phyloP scores from a whole-genome alignment of 2,329 filamentous ascomycete species.

The Helicocarpus griseus region DNA sequence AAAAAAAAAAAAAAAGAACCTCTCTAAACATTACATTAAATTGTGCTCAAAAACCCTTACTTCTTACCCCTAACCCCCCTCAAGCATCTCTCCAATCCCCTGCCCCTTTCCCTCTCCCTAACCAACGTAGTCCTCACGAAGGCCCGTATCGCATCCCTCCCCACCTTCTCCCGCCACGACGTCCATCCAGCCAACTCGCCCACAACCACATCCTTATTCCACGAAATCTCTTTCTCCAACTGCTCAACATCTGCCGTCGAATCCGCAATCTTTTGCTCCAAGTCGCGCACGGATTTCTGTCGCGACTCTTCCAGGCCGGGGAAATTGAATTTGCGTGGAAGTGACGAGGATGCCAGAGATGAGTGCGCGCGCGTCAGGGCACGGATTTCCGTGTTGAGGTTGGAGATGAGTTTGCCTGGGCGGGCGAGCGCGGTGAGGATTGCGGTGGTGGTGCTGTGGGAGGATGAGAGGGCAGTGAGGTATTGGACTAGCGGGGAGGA shows the following conservation, averaged over 20 bases:
- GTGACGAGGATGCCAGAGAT: conserved; percentile 55
- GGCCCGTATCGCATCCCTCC: conserved; percentile 61
- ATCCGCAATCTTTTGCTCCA: conserved; percentile 66
- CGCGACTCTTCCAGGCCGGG: conserved; percentile 70
- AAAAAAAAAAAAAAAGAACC: no score
- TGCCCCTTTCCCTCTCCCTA: conserved; percentile 66
- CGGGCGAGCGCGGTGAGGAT: conserved; percentile 70
- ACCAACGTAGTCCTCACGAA: conserved; percentile 72
- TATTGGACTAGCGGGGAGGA: conserved; percentile 64
- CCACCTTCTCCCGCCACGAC: conserved; percentile 72
- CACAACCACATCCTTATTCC: conserved; percentile 89
- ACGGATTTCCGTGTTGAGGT: conserved; percentile 64
- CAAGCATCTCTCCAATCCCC: conserved; percentile 70
- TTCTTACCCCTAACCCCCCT: conserved; percentile 43
- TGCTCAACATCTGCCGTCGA: conserved; percentile 60
- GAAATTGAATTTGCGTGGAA: conserved; percentile 39
- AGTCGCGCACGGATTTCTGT: conserved; percentile 71
- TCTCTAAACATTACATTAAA: not conserved
- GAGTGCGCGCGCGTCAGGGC: conserved; percentile 68
- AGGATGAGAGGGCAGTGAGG: conserved; percentile 64
- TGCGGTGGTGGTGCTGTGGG: conserved; percentile 76
- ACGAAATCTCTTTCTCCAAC: conserved; percentile 72
- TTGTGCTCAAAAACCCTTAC: not conserved
- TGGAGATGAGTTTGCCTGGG: conserved; percentile 65
- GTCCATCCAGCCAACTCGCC: conserved; percentile 90